Base-by-base conservation (phyloP, 192 early-diverging fungal genomes). In the Coemansia sp. region DNA sequence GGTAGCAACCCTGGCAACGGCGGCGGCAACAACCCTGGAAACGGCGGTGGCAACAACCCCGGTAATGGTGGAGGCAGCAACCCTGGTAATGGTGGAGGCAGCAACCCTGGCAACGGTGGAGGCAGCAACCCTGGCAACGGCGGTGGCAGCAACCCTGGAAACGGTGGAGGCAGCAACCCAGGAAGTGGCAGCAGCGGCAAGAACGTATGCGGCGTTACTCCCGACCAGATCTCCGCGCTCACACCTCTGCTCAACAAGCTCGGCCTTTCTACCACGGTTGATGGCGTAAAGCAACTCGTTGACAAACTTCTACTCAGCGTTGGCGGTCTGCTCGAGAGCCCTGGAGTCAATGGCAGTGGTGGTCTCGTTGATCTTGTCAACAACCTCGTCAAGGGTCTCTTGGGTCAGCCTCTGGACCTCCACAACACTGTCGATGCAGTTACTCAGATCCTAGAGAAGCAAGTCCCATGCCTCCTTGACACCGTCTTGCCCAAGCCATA, bases 221-320 rank as follows among this genome's bases (percentile, higher is more conserved):
- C 73, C 0, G 57, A 42, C 58, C 78, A 81, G 59, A 76, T 81
- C 35, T 81, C 78, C 2, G 78, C 78, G 1, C 73, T 81, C 44
- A 81, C 78, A 14, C 78, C 78, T 1, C 70, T 81, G 9, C 78
- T 81, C 52, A 66, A 81, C 67, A 75, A 75, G 67, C 74, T 81
- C 4, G 78, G 78, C 16, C 70, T 81, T 2, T 72, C 73, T 2
- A 69, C 70, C 43, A 81, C 78, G 1, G 73, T 81, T 39, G 55
- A 81, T n/a, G 78, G 74, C 1, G 78, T 81, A 37, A 81, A 81
- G 64, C 66, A 76, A 63, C 73, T 81, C 39, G 78, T 81, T 37
- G 67, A 81, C 40, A 75, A 75, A n/a, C 43, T 81, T 2, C 47
- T 73, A 17, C 38, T 53, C 63, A 63, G 67, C 44, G 63, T 69